Percentiles rank a stretch among this genome's conserved stretches.
Conservation (phyloP, 192 early-diverging fungal species). For the Gonapodya prolifera region DNA sequence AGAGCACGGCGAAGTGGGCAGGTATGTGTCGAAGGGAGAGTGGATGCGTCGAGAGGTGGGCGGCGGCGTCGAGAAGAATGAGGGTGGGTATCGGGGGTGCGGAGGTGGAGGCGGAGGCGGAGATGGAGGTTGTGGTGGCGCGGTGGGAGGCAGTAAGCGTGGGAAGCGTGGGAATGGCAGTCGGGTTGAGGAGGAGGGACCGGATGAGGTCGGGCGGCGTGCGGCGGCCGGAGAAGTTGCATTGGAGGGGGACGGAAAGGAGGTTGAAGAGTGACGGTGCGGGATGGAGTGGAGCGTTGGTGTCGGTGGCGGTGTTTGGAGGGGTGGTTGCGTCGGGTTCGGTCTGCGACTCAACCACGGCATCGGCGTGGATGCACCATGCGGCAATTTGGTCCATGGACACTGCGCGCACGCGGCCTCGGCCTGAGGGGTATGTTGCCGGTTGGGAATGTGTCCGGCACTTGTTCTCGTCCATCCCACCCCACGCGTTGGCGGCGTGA, state of each 20-base stretch:
- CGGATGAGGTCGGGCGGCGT: conserved; percentile 36
- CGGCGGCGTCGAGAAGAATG: conserved; percentile 62
- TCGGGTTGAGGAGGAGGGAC: not conserved
- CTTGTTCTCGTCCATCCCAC: conserved; percentile 11
- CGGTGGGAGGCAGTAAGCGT: conserved; percentile 10
- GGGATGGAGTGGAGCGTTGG: not conserved
- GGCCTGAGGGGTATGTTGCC: not conserved
- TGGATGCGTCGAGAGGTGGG: conserved; percentile 46
- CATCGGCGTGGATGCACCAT: not conserved
- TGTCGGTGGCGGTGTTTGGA: not conserved
- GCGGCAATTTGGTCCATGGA: not conserved
- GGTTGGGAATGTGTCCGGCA: no score
- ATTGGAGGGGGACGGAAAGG: conserved; percentile 71
- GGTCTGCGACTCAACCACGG: not conserved
- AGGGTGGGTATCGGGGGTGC: not conserved
- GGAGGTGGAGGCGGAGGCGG: not conserved
- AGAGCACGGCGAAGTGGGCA: conserved; percentile 58
- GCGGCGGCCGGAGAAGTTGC: conserved; percentile 65
- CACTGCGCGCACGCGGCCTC: not conserved
- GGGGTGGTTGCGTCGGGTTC: not conserved
- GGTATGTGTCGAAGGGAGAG: conserved; percentile 31
- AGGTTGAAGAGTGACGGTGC: conserved; percentile 19
- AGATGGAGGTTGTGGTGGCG: conserved; percentile 13
- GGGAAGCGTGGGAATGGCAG: not conserved
- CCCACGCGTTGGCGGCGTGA: not conserved